Conservation (phyloP, 2,329 filamentous ascomycete species). For the Beauveria scarabaeidicola region DNA sequence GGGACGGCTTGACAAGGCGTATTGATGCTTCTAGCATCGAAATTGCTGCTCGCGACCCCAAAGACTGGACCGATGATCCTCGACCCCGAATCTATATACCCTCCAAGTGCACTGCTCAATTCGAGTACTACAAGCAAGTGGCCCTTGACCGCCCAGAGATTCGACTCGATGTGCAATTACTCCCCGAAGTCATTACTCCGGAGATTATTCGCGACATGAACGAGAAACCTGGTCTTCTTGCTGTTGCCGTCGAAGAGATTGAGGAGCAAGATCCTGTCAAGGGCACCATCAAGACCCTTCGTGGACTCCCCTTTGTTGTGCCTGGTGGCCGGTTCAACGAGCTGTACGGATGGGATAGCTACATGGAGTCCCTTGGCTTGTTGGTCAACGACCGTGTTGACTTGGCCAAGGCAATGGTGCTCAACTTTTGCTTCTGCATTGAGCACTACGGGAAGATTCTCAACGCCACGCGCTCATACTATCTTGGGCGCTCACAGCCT, state of each 20-base stretch:
- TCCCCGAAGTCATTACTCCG: conserved; percentile 69
- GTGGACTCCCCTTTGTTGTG: conserved; percentile 89
- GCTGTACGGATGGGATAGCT: conserved; percentile 97
- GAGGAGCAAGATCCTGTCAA: conserved; percentile 51
- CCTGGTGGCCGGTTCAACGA: conserved; percentile 97
- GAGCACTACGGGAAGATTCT: conserved; percentile 97
- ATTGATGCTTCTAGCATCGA: conserved; percentile 87
- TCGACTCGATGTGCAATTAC: conserved; percentile 73
- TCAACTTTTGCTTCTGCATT: conserved; percentile 97
- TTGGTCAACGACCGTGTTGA: conserved; percentile 78
- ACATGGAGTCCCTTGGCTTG: conserved; percentile 92
- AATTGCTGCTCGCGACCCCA: conserved; percentile 78
- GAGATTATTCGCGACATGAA: conserved; percentile 79
- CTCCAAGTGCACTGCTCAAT: conserved; percentile 72
- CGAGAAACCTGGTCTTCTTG: conserved; percentile 77
- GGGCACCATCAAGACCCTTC: conserved; percentile 51
- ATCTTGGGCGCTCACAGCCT: conserved; percentile 86
- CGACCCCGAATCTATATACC: conserved; percentile 90
- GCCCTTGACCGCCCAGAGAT: conserved; percentile 74
- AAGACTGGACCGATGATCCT: conserved; percentile 89
- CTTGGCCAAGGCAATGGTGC: conserved; percentile 87
- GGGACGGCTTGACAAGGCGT: conserved; percentile 79
- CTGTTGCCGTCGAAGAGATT: conserved; percentile 77
- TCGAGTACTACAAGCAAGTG: conserved; percentile 78
- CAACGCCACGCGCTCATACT: conserved; percentile 94